These are phyloP conservation scores for Ogataea nonfermentans DNA, from an alignment of 805 yeast species.

Conservation along the genomic window DNA sequence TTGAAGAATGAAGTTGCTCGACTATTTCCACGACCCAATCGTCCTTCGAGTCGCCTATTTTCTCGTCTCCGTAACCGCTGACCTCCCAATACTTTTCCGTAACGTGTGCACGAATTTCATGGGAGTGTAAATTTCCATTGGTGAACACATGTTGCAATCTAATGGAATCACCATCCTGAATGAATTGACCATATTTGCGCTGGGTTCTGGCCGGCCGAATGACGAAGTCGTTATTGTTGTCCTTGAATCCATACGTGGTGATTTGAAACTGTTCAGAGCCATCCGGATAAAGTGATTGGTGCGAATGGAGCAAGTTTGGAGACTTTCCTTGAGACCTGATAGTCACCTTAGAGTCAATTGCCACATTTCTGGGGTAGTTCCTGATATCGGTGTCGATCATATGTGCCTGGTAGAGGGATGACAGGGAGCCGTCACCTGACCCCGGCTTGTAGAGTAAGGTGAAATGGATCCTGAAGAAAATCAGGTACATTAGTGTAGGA, in stretches of 20 bases:
- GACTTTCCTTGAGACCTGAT: slow-evolving; percentile 68
- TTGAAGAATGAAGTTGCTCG: slow-evolving; percentile 44
- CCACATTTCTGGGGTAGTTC: slow-evolving; percentile 64
- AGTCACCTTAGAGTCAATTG: slow-evolving; percentile 56
- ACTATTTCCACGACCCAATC: slow-evolving; percentile 74
- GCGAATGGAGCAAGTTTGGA: slow-evolving; percentile 84
- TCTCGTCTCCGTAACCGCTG: slow-evolving; percentile 67
- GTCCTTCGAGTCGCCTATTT: slow-evolving; percentile 68
- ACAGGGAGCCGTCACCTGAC: slow-evolving; percentile 68
- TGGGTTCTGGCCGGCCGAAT: slow-evolving; percentile 38
- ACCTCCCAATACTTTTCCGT: slow-evolving; percentile 52
- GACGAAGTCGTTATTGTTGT: slow-evolving; percentile 76
- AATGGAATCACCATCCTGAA: slow-evolving; percentile 59
- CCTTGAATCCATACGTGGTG: slow-evolving; percentile 93
- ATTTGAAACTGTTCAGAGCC: slow-evolving; percentile 94
- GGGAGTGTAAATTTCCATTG: slow-evolving; percentile 69
- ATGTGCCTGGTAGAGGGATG: slow-evolving; percentile 79
- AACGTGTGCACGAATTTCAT: slow-evolving; percentile 62
- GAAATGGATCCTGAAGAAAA: slow-evolving; percentile 81
- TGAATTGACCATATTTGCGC: slow-evolving; percentile 23
- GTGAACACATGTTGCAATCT: slow-evolving; percentile 64
- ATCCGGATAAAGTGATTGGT: slow-evolving; percentile 77
- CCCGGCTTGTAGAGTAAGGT: slow-evolving; percentile 74
- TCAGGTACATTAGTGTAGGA: slow-evolving; percentile 68
- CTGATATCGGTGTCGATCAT: slow-evolving; percentile 63